A percentile compares a stretch with the other conserved stretches of the same genome.
Evolutionary conservation across 2,329 filamentous ascomycete genomes (phyloP).

Genomic region (Fusarium pininemorale): DNA sequence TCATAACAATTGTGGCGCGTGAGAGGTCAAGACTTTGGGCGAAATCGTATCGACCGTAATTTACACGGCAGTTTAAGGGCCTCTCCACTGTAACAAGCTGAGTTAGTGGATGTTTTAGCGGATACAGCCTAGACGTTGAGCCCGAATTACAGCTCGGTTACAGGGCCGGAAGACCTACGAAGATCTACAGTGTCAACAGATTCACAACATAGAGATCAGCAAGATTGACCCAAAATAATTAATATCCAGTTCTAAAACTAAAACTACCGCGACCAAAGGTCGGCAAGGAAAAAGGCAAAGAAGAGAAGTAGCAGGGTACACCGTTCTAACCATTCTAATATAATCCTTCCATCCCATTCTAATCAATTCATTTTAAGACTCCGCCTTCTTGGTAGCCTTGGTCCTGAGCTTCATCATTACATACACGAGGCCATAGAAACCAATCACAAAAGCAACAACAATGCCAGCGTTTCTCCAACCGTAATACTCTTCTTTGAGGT

Average conservation of each 20-base stretch:
- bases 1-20: no score
- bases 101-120: neutral
- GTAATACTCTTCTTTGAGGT: slow-evolving; percentile 68
- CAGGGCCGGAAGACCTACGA: neutral
- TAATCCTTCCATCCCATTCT: neutral
- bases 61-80: neutral
- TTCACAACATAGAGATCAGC: neutral
- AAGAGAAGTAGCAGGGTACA: neutral
- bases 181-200: neutral
- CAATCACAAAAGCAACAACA: slow-evolving; percentile 63
- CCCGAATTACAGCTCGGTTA: neutral
- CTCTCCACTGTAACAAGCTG: neutral
- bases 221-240: neutral
- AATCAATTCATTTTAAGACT: slow-evolving; percentile 24
- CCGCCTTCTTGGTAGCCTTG: slow-evolving; percentile 58
- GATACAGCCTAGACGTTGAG: fast-evolving
- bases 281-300: neutral
- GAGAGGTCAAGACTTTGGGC: neutral
- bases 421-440: slow-evolving; percentile 60
- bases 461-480: slow-evolving; percentile 74
- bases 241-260: neutral
- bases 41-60: no score
- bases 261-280: neutral
- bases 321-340: neutral
- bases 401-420: slow-evolving; percentile 59